These are phyloP conservation scores for Fonsecaea monophora DNA, from an alignment of 2,329 filamentous ascomycete species.

Conservation along the genomic window DNA sequence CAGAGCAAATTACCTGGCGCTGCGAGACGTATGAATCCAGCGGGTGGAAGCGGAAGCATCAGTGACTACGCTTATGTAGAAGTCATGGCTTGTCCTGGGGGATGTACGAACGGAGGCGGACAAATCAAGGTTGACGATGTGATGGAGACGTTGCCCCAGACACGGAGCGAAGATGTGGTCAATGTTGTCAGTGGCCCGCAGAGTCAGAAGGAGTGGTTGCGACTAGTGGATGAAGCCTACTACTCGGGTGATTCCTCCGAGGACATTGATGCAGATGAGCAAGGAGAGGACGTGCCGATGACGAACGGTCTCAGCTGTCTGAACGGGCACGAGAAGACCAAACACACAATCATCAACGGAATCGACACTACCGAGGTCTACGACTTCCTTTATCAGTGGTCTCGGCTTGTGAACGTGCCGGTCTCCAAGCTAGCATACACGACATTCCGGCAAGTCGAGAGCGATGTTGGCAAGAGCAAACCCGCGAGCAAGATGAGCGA, in stretches of 20 bases:
- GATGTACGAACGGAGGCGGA: conserved; percentile 95
- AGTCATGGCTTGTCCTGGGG: conserved; percentile 99
- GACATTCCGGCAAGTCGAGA: conserved; percentile 89
- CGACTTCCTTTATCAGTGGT: conserved; percentile 78
- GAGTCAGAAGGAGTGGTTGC: conserved; percentile 86
- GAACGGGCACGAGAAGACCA: conserved; percentile 40
- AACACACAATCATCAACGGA: conserved; percentile 62
- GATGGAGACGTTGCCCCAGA: conserved; percentile 40
- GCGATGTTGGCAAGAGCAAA: conserved; percentile 82
- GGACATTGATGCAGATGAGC: conserved; percentile 46
- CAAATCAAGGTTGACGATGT: conserved; percentile 92
- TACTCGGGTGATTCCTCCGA: conserved; percentile 73
- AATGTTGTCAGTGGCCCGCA: conserved; percentile 53
- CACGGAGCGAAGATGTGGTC: conserved; percentile 39
- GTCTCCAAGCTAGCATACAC: conserved; percentile 79
- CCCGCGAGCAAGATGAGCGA: conserved; percentile 61
- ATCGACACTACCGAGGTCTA: conserved; percentile 69
- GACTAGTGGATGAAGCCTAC: conserved; percentile 85
- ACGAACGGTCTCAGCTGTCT: conserved; percentile 42
- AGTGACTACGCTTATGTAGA: conserved; percentile 90
- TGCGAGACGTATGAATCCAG: conserved; percentile 54
- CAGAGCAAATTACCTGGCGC: conserved; percentile 81
- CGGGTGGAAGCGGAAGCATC: conserved; percentile 43
- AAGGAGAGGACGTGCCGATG: conserved; percentile 37
- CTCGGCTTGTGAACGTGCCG: conserved; percentile 70